Evolutionary conservation across 352 stramenopile genomes (phyloP), one percentile per base, ranked within the genome.

Genomic region (Globisporangium radiosum): DNA sequence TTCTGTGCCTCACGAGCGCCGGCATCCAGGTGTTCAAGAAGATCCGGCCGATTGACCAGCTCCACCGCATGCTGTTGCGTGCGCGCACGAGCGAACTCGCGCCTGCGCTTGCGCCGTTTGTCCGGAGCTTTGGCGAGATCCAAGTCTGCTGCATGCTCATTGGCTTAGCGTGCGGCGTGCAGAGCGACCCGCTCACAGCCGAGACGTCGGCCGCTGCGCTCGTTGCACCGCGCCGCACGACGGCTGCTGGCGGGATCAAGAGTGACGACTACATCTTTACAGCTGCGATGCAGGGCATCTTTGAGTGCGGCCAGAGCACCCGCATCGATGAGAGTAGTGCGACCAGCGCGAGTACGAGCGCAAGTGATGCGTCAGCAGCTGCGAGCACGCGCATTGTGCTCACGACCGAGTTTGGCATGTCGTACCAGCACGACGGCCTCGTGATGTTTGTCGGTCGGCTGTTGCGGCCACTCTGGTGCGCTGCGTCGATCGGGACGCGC

Each of bases 11-110:
- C 36, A 95, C 86, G 10, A 92, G 85, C 52, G 65, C 78, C 0
- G 87, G 87, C 17, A 88, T 97, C 66, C 88, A 97, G 65, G 75
- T 94, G 15, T 92, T 96, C 60, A 88, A 91, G 65, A 96, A 96
- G 66, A 83, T 96, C 44, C 81, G 90, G 4, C 90, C 90, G 8
- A 75, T 96, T 19, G 90, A 97, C 58, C 77, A 95, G 51, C 68
- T 97, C 38, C 85, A 93, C 52, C 79, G 78, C 15, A 70, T 88
- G 15, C 61, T 97, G 50, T 47, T 92, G 45, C 65, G 87, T 7
- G 68, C 82, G 17, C 78, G 79, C n/a, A 76, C 81, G 13, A 85
- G 81, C 42, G 76, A 93, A 40, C 57, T 90, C 5, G 88, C 87
- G 58, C 71, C 70, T 10, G 72, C 73, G 6, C 62, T 96, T 14